These are phyloP conservation scores for Trypanosoma scelopori DNA, from an alignment of 208 protist species.

Conservation along the genomic window DNA sequence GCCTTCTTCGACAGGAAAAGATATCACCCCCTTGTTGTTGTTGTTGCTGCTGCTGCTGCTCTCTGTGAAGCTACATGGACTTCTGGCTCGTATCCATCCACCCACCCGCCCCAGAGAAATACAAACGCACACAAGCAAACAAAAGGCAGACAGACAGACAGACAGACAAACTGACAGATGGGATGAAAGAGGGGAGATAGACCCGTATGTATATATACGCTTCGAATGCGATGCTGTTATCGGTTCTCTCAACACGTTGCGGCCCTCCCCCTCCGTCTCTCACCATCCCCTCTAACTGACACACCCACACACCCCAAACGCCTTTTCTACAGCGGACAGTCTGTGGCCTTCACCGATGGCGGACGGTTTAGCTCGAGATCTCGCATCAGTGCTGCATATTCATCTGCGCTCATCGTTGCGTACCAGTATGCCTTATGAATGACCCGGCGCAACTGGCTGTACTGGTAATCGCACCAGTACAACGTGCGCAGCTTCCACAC, in stretches of 20 bases:
- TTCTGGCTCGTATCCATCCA: too few species aligned
- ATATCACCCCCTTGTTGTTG: too few species aligned
- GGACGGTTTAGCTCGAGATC: conserved; percentile 50
- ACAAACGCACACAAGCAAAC: not conserved
- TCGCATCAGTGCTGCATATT: conserved; percentile 55
- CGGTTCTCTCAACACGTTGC: conserved; percentile 19
- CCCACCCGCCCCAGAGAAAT: not conserved
- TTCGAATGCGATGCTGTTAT: not conserved
- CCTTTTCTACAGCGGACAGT: conserved; percentile 80
- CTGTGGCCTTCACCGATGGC: conserved; percentile 39
- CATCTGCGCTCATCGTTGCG: conserved; percentile 62
- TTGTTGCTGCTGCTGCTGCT: too few species aligned
- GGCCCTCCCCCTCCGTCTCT: not conserved
- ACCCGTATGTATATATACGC: too few species aligned
- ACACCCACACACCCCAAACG: not conserved
- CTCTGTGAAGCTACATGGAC: too few species aligned
- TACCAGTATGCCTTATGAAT: conserved; percentile 82
- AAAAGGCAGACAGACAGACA: conserved; percentile 24
- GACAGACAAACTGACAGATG: not conserved
- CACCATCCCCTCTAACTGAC: not conserved
- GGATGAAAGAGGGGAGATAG: too few species aligned
- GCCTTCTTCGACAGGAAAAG: too few species aligned
- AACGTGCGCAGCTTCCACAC: conserved; percentile 83
- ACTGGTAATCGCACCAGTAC: conserved; percentile 71
- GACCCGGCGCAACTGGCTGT: conserved; percentile 52